Base-by-base conservation (phyloP, 2,329 filamentous ascomycete species). In the Aspergillus fumigatus region DNA sequence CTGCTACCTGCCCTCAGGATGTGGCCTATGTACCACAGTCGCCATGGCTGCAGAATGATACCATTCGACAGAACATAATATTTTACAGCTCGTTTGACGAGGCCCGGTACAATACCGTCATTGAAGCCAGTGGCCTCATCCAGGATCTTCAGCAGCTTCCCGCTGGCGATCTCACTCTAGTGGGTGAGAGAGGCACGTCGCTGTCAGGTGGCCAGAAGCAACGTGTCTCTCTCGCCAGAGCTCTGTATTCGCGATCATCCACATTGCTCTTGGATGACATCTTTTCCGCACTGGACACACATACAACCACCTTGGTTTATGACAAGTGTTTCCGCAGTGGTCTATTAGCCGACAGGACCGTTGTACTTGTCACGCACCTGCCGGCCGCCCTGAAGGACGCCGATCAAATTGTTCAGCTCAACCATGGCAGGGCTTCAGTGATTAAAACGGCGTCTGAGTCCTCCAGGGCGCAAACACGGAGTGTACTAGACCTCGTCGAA, bases 31-130 rank as follows among this genome's bases (percentile, higher is more conserved):
- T 82, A 6, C 82, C 82, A 1, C 85, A 88, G 63, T 80, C 83
- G 0, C 82, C 85, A 0, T 88, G 84, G 84, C 73, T 88, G 4
- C 84, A 87, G 68, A 86, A 82, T 69, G 86, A 85, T 76, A 86
- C 81, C 2, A 84, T 88, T 50, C 79, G 81, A 1, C 82, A 88
- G 14, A 88, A 88, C 62, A 87, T 88, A 17, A 65, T 86, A 2
- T 88, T 88, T 57, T 84, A 83, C 17, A 79, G 76, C 38, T 76
- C 80, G 32, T 84, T 81, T 48, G 82, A 88, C 56, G 72, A 78
- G 10, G 59, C 62, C 6, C 75, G 84, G 25, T 89, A 89, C 66
- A 76, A 80, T 17, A 76, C 80, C 51, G 84, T 87, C 0, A 69
- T 89, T 0, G 79, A 86, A 26, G 84, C 85, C 0, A 87, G 84